Conservation (phyloP, 495 filamentous ascomycete genomes). For the Xylaria scruposa region DNA sequence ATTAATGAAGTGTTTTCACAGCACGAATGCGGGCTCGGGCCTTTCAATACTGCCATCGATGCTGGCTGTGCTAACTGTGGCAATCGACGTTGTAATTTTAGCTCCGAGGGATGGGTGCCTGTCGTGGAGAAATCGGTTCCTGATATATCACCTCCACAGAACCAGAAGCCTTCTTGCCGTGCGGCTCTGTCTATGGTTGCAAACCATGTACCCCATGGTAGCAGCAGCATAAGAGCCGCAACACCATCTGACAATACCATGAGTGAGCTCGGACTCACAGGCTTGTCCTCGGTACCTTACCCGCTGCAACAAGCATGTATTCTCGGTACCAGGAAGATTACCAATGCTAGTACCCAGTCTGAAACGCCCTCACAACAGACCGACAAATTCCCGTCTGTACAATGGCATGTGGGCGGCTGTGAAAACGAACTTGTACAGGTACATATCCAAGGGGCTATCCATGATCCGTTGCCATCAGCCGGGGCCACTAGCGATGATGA, state of each 20-base stretch:
- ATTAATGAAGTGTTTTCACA: conserved; percentile 7
- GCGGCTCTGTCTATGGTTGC: conserved; percentile 19
- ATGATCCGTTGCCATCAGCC: not conserved
- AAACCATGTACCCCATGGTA: conserved; percentile 14
- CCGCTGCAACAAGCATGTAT: not conserved
- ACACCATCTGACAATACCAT: conserved; percentile 15
- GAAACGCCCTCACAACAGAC: conserved; percentile 6
- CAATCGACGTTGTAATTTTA: conserved; percentile 1
- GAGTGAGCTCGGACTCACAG: conserved; percentile 5
- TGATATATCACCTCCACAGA: conserved; percentile 16
- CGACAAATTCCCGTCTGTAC: not conserved
- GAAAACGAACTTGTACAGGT: not conserved
- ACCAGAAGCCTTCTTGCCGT: conserved; percentile 1
- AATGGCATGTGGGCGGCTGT: not conserved
- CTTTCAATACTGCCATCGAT: not conserved
- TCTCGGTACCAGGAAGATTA: not conserved
- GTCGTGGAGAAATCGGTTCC: not conserved
- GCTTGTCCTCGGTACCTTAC: conserved; percentile 6
- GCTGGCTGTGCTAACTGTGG: not conserved
- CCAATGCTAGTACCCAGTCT: not conserved
- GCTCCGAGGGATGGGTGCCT: not conserved
- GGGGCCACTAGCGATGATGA: not conserved
- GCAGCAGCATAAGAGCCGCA: conserved; percentile 19
- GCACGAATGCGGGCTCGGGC: conserved; percentile 9
- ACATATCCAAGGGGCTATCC: conserved; percentile 1